Evolutionary conservation across 805 yeast species (phyloP).

Genomic region (Lachancea quebecensis): DNA sequence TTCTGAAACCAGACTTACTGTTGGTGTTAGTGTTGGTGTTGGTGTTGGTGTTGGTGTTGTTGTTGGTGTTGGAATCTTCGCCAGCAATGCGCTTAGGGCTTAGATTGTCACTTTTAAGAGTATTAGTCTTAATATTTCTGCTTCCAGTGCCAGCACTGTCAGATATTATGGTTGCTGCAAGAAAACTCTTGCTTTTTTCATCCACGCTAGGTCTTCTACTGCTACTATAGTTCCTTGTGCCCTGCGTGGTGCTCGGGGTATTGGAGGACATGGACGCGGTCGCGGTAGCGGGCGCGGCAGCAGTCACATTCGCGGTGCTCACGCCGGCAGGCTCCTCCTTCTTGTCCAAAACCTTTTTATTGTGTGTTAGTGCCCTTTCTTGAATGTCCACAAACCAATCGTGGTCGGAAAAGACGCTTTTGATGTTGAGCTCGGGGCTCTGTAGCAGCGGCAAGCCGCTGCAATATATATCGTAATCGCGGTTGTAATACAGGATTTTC

Average conservation of each 20-base stretch:
- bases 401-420: conserved; percentile 28
- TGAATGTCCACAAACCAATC: conserved; percentile 26
- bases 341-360: conserved; percentile 2
- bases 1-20: neutral
- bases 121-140: neutral
- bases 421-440: conserved; percentile 32
- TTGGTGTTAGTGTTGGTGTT: neutral
- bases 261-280: neutral
- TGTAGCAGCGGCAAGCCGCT: conserved; percentile 48
- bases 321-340: conserved; percentile 6
- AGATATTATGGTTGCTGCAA: conserved; percentile 3
- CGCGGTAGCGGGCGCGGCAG: conserved; percentile 13
- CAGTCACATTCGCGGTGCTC: conserved; percentile 12
- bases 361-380: conserved; percentile 15
- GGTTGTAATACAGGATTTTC: conserved; percentile 51
- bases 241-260: no score
- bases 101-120: neutral
- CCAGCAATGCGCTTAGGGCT: neutral
- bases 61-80: neutral
- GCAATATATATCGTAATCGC: conserved; percentile 53
- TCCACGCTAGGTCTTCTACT: conserved; percentile 5
- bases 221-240: no score
- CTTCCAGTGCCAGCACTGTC: conserved; percentile 5
- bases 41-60: neutral
- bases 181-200: conserved; percentile 2